Conservation (phyloP, 192 early-diverging fungal genomes). For the Podila horticola region DNA sequence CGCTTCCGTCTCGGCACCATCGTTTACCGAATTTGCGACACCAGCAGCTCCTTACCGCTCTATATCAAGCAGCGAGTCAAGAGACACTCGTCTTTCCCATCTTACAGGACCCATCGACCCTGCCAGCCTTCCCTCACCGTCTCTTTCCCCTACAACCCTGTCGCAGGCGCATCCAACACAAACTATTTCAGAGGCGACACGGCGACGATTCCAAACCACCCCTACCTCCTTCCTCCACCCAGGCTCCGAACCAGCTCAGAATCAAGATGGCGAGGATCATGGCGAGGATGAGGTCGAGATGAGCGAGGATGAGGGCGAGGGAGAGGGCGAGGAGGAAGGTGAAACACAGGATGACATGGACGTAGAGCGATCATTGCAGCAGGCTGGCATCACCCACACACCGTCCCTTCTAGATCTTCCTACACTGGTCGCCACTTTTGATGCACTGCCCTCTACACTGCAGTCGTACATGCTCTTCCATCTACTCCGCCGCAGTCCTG, state of each 20-base stretch:
- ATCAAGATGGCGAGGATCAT: slow-evolving; percentile 11
- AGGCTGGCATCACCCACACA: slow-evolving; percentile 23
- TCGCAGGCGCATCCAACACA: slow-evolving; percentile 20
- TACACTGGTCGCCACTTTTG: slow-evolving; percentile 79
- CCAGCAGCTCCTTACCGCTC: slow-evolving; percentile 21
- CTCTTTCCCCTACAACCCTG: slow-evolving; percentile 49
- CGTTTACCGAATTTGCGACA: slow-evolving; percentile 46
- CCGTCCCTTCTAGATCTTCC: slow-evolving; percentile 55
- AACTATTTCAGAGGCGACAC: slow-evolving; percentile 14
- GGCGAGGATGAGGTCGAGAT: slow-evolving; percentile 33
- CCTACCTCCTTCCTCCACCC: slow-evolving; percentile 19
- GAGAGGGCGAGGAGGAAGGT: slow-evolving; percentile 33
- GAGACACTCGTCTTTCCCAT: slow-evolving; percentile 19
- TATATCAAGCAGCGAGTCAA: slow-evolving; percentile 11
- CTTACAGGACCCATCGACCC: slow-evolving; percentile 44
- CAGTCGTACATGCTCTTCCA: slow-evolving; percentile 93
- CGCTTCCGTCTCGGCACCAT: slow-evolving; percentile 33
- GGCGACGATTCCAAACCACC: slow-evolving; percentile 36
- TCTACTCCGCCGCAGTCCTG: slow-evolving; percentile 83
- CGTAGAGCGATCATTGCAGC: slow-evolving; percentile 38
- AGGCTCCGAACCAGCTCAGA: slow-evolving; percentile 12
- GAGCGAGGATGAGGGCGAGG: slow-evolving; percentile 24
- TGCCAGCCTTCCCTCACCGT: slow-evolving; percentile 64
- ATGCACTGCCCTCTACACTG: slow-evolving; percentile 76
- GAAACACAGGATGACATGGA: slow-evolving; percentile 23